Conservation (phyloP, 2,329 filamentous ascomycete genomes). For the Fusarium aywerte region DNA sequence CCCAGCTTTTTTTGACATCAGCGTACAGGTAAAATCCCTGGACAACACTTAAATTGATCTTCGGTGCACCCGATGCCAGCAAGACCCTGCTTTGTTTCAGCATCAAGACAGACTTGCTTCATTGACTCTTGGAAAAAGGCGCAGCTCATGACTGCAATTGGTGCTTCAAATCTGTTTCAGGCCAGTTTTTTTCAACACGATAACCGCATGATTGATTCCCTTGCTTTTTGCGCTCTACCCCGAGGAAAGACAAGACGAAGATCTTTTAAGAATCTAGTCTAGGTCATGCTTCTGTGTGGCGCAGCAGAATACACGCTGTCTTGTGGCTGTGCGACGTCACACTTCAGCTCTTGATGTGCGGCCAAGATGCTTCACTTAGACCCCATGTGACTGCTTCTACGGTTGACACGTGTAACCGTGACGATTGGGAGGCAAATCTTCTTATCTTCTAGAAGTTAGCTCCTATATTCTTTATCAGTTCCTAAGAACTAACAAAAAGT, state of each 20-base stretch:
- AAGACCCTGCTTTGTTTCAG: constrained; percentile 31
- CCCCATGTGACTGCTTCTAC: constrained; percentile 2
- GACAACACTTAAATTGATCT: constrained; percentile 19
- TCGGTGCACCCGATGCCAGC: constrained; percentile 12
- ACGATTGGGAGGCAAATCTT: constrained; percentile 3
- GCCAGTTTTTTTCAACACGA: background rate
- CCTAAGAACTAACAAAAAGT: background rate
- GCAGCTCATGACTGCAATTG: constrained; percentile 3
- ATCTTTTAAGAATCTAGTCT: background rate
- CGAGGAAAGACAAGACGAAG: background rate
- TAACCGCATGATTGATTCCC: background rate
- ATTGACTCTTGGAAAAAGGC: constrained; percentile 11
- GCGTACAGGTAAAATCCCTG: constrained; percentile 19
- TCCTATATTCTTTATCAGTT: background rate
- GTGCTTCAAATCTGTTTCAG: constrained; percentile 36
- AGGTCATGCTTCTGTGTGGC: constrained; percentile 26
- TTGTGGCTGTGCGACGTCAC: constrained; percentile 19
- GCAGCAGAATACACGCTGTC: constrained; percentile 10
- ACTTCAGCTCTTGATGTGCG: constrained; percentile 1
- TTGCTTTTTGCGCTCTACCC: background rate
- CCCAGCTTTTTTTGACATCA: constrained; percentile 21
- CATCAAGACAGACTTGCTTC: constrained; percentile 20
- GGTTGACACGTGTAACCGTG: constrained; percentile 29
- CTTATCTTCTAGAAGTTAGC: background rate
- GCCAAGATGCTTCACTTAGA: background rate